Conservation (phyloP, 2,329 filamentous ascomycete genomes). For the Sporothrix brunneoviolacea region DNA sequence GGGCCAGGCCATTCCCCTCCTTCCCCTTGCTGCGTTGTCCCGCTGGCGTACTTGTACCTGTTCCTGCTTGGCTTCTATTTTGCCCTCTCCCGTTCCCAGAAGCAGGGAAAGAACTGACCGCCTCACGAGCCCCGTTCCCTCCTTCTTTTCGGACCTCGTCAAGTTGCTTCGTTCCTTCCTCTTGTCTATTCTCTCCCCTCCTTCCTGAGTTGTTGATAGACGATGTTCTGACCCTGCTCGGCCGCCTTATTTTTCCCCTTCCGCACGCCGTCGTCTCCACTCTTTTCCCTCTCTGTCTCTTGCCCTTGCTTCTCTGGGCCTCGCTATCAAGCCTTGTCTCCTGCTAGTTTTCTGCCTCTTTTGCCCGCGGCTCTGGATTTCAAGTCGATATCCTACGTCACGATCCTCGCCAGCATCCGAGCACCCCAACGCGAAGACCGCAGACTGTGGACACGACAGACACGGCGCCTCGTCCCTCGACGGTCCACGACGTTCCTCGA, state of each 20-base stretch:
- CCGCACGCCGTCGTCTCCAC: conserved; percentile 10
- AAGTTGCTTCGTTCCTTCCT: neutral
- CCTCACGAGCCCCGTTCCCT: neutral
- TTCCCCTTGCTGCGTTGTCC: neutral
- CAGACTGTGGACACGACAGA: too few relatives aligned
- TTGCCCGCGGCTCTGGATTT: neutral
- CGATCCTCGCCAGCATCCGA: too few relatives aligned
- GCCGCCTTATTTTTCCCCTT: conserved; percentile 12
- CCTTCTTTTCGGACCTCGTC: neutral
- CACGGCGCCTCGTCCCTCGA: too few relatives aligned
- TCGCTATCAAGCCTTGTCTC: neutral
- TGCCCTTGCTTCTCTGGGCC: neutral
- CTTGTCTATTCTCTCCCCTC: neutral
- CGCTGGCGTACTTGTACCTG: neutral
- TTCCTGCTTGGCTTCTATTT: neutral
- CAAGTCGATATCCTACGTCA: neutral
- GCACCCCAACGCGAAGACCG: neutral
- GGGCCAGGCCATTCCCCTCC: neutral
- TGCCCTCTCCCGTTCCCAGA: neutral
- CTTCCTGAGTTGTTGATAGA: neutral
- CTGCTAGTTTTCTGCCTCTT: neutral
- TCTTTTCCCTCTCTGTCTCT: conserved; percentile 8
- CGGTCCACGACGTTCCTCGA: too few relatives aligned
- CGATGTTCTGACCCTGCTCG: neutral
- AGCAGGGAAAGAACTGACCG: neutral